Conservation (phyloP, 2,329 filamentous ascomycete genomes). For the Hypoxylon sp. region DNA sequence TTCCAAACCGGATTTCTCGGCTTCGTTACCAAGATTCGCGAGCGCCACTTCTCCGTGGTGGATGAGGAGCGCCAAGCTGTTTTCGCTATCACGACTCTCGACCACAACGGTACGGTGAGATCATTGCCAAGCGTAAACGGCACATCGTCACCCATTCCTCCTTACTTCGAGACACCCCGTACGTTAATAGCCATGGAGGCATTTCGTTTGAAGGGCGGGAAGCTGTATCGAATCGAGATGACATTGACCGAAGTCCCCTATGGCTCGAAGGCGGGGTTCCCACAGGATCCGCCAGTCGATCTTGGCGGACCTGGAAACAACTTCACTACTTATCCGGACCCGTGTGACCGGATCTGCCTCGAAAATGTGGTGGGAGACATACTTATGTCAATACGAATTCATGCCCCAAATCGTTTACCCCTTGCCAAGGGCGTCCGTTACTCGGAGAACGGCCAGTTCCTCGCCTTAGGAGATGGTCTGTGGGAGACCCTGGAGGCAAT, state of each 20-base stretch:
- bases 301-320: conserved; percentile 34
- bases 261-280: conserved; percentile 41
- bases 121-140: conserved; percentile 42
- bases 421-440: conserved; percentile 40
- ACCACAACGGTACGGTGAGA: conserved; percentile 46
- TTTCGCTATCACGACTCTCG: conserved; percentile 43
- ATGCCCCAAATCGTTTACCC: conserved; percentile 34
- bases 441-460: conserved; percentile 45
- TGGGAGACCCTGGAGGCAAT: conserved; percentile 41
- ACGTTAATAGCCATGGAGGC: conserved; percentile 43
- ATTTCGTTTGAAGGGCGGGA: conserved; percentile 33
- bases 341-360: conserved; percentile 38
- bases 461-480: conserved; percentile 42
- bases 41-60: conserved; percentile 43
- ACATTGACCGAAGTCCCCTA: conserved; percentile 45
- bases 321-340: conserved; percentile 25
- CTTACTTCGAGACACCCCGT: conserved; percentile 46
- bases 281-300: conserved; percentile 27
- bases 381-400: conserved; percentile 38
- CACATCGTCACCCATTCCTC: conserved; percentile 43
- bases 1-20: conserved; percentile 48
- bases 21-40: conserved; percentile 44
- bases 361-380: conserved; percentile 35
- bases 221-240: conserved; percentile 45
- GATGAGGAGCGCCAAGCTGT: conserved; percentile 45